These are phyloP conservation scores for Gloeostereum incarnatum DNA, from an alignment of 768 basidiomycete species.

Conservation along the genomic window DNA sequence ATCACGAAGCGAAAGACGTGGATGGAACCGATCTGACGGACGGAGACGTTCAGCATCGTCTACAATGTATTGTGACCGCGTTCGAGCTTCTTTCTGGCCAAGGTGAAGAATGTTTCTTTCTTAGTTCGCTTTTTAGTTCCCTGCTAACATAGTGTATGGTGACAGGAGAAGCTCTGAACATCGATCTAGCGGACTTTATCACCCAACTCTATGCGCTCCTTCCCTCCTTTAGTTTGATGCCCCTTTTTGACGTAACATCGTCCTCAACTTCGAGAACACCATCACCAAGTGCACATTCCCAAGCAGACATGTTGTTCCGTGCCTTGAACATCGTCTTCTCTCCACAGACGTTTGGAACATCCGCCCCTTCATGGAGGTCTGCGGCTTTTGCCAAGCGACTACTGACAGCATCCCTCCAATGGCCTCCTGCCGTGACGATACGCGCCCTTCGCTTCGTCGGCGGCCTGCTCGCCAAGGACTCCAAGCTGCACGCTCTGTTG, in stretches of 20 bases:
- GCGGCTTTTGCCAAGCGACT: constrained; percentile 95
- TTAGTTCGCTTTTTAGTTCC: constrained; percentile 5
- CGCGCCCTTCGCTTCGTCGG: constrained; percentile 69
- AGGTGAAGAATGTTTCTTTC: constrained; percentile 38
- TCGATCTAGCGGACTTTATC: constrained; percentile 89
- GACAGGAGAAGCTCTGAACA: constrained; percentile 91
- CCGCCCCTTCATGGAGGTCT: constrained; percentile 61
- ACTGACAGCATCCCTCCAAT: constrained; percentile 69
- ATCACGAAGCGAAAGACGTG: constrained; percentile 28
- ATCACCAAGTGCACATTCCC: constrained; percentile 19
- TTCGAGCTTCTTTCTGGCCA: constrained; percentile 96
- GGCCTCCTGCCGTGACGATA: constrained; percentile 59
- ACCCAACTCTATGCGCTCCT: constrained; percentile 78
- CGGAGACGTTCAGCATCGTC: constrained; percentile 41
- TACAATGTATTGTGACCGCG: constrained; percentile 91
- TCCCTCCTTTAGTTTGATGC: constrained; percentile 57
- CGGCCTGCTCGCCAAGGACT: constrained; percentile 64
- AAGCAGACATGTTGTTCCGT: constrained; percentile 76
- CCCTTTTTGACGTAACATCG: constrained; percentile 50
- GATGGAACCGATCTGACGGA: constrained; percentile 24
- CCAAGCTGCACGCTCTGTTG: constrained; percentile 75
- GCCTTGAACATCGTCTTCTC: constrained; percentile 79
- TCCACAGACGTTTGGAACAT: constrained; percentile 46
- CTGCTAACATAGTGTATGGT: constrained; percentile 3
- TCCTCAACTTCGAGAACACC: too few species aligned